These are phyloP conservation scores for Psidium friedrichsthalianum DNA, from an alignment of 345 rosid species.

Conservation along the genomic window DNA sequence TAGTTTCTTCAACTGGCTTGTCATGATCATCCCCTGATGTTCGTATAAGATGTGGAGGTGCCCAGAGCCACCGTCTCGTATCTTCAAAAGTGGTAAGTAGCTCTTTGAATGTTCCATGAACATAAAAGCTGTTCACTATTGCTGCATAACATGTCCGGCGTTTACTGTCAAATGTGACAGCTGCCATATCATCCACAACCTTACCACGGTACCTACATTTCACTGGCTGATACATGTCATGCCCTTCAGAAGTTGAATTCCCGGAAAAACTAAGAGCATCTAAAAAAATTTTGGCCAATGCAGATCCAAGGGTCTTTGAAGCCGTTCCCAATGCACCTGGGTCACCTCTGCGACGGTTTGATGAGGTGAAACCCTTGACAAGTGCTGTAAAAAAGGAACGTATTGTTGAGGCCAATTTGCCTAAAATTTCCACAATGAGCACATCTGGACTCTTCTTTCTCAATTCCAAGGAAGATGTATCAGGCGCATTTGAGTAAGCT, in stretches of 20 bases:
- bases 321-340: constrained; percentile 59
- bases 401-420: constrained; percentile 59
- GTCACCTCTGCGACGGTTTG: constrained; percentile 89
- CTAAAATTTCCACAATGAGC: constrained; percentile 55
- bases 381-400: constrained; percentile 73
- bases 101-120: constrained; percentile 84
- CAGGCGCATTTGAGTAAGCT: constrained; percentile 41
- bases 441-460: constrained; percentile 75
- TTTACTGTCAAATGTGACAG: constrained; percentile 71
- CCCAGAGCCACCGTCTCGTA: constrained; percentile 87
- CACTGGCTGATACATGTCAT: constrained; percentile 50
- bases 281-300: constrained; percentile 64
- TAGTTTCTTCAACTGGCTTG: constrained; percentile 60
- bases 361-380: constrained; percentile 84
- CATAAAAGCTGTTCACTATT: constrained; percentile 90
- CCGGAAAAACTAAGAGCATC: constrained; percentile 86
- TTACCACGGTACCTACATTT: constrained; percentile 93
- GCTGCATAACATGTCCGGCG: constrained; percentile 71
- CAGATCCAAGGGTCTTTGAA: constrained; percentile 79
- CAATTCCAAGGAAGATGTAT: constrained; percentile 44
- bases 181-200: constrained; percentile 76
- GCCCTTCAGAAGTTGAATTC: constrained; percentile 46
- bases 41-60: constrained; percentile 44
- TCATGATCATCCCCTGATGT: constrained; percentile 44
- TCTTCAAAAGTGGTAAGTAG: constrained; percentile 92